Evolutionary conservation across 306 rosid species (phyloP), one percentile per base, ranked within the genome.

Genomic region (Potentilla sterilis): DNA sequence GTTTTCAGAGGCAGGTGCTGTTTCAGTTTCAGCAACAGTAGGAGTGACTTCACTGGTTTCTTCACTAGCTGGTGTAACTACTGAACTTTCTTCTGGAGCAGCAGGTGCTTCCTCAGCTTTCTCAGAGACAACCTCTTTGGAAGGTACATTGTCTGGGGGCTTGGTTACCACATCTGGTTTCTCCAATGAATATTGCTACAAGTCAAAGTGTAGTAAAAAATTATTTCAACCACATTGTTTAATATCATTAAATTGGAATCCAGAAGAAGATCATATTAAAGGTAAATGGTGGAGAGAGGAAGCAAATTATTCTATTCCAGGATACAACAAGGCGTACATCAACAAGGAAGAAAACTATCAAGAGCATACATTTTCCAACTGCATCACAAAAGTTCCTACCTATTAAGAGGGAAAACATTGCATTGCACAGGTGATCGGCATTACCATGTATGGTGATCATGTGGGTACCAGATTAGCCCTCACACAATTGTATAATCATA

Each of bases 171-270:
- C 79, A 65, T 47, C 84, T 35, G 74, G 89, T 40, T 86, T 82
- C 78, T 85, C 93, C 83, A 95, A 90, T 35, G 57, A 37, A 72
- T 92, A 95, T 83, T 90, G 78, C 99, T 95, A 85, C 74, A 80
- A 67, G 22, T 67, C 73, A 83, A 85, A 77, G 70, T 54, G 77
- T n/a, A 9, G 51, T 7, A 37, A 13, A 62, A 63, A n/a, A 37
- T 2, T 58, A 41, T 41, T 54, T 28, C 9, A 34, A 38, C 41
- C 21, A 55, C 46, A 49, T 32, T 43, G 22, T 16, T n/a, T 15
- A n/a, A n/a, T n/a, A n/a, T n/a, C n/a, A n/a, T n/a, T n/a, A n/a
- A n/a, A 21, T n/a, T 63, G 42, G 22, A 32, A 22, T 6, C 57
- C 44, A 12, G 3, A 51, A 47, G 18, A 13, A 65, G 15, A 7